Evolutionary conservation across 2,329 filamentous ascomycete genomes (phyloP).

Genomic region (Trichoderma cornu-damae): DNA sequence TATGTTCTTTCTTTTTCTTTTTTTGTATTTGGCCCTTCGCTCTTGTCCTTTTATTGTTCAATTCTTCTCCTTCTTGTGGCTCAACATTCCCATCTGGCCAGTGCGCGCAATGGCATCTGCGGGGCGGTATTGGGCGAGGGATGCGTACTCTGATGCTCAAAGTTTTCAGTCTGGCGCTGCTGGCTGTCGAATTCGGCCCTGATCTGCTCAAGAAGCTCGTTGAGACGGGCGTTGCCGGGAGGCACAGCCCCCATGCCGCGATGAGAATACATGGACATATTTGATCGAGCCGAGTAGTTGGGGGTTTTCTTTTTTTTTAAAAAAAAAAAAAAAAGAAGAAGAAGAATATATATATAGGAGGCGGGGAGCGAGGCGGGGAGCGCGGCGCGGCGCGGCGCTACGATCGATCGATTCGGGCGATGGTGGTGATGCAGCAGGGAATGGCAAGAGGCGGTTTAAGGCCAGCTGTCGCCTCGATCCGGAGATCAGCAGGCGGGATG

Average conservation of each 20-base stretch:
- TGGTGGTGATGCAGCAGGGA: background rate
- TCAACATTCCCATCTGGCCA: background rate
- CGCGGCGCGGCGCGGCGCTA: constrained; percentile 15
- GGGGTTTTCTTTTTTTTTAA: too few species aligned
- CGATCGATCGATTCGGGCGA: constrained; percentile 6
- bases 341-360: too few species aligned
- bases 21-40: background rate
- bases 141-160: constrained; percentile 86
- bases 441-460: constrained; percentile 1
- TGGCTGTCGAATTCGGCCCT: constrained; percentile 87
- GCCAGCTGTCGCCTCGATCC: constrained; percentile 18
- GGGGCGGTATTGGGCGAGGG: background rate
- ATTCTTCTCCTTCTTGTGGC: background rate
- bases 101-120: background rate
- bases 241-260: constrained; percentile 73
- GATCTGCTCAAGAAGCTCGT: constrained; percentile 87
- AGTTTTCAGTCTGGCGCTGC: constrained; percentile 73
- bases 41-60: too few species aligned
- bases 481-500: constrained; percentile 18
- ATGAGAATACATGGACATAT: constrained; percentile 83
- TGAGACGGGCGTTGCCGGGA: constrained; percentile 61
- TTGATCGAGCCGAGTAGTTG: constrained; percentile 11
- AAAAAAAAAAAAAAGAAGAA: too few species aligned
- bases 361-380: too few species aligned
- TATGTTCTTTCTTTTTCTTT: background rate